phyloP scores from a whole-genome alignment of 805 yeast species.

The Kregervanrija delftensis region DNA sequence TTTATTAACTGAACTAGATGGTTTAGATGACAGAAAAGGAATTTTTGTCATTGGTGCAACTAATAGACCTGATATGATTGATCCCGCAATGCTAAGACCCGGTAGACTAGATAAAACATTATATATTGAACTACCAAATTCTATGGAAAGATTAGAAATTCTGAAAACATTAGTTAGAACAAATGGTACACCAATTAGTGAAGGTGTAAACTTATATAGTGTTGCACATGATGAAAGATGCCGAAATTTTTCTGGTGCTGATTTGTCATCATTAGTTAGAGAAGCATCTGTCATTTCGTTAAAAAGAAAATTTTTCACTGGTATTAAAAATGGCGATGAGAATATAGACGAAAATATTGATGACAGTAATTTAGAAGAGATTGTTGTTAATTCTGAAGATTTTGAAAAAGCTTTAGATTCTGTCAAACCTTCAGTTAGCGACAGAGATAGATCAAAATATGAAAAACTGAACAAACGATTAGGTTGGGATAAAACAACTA shows the following conservation, averaged over 20 bases:
- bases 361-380: slow-evolving; percentile 17
- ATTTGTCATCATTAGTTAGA: slow-evolving; percentile 81
- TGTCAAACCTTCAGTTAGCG: slow-evolving; percentile 88
- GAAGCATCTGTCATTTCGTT: slow-evolving; percentile 92
- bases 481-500: slow-evolving; percentile 52
- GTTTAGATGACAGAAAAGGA: slow-evolving; percentile 86
- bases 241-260: slow-evolving; percentile 93
- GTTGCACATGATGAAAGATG: slow-evolving; percentile 76
- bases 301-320: slow-evolving; percentile 60
- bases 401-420: slow-evolving; percentile 64
- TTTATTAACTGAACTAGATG: slow-evolving; percentile 88
- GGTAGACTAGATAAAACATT: slow-evolving; percentile 92
- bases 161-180: slow-evolving; percentile 65
- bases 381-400: slow-evolving; percentile 57
- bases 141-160: slow-evolving; percentile 74
- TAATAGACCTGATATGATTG: slow-evolving; percentile 96
- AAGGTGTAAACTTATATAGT: slow-evolving; percentile 49
- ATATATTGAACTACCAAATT: slow-evolving; percentile 82
- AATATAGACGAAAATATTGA: slow-evolving; percentile 18
- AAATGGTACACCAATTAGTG: slow-evolving; percentile 68
- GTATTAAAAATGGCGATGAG: slow-evolving; percentile 42
- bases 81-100: slow-evolving; percentile 96
- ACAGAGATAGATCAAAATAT: slow-evolving; percentile 70
- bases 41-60: slow-evolving; percentile 96
- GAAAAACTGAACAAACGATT: slow-evolving; percentile 65